Conservation (phyloP, 2,329 filamentous ascomycete species). For the Calonectria pseudoturangicola region DNA sequence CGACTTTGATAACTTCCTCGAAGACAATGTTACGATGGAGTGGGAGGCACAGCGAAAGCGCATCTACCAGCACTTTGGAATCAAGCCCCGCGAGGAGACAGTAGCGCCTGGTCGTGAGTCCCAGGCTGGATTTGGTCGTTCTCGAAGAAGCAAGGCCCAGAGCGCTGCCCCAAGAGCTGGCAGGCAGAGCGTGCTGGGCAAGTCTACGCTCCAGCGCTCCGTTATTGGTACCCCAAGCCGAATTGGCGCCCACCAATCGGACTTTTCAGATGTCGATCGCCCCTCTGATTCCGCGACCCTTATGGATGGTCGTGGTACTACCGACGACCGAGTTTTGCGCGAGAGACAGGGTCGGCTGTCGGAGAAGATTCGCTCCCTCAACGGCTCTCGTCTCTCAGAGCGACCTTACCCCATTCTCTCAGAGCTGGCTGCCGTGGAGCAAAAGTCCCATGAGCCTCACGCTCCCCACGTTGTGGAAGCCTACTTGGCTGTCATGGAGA, state of each 20-base stretch:
- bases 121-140: constrained; percentile 76
- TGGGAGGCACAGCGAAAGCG: constrained; percentile 95
- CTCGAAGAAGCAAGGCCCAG: constrained; percentile 70
- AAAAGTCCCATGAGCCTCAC: constrained; percentile 80
- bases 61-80: constrained; percentile 97
- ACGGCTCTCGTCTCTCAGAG: constrained; percentile 80
- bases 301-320: constrained; percentile 66
- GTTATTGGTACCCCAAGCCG: constrained; percentile 88
- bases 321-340: constrained; percentile 84
- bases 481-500: constrained; percentile 86
- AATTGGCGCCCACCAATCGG: constrained; percentile 77
- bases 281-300: constrained; percentile 69
- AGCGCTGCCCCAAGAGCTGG: constrained; percentile 73
- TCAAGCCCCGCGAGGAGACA: constrained; percentile 76
- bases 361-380: constrained; percentile 86
- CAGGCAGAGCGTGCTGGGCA: constrained; percentile 69
- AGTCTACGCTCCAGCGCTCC: constrained; percentile 84
- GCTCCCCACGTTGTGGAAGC: constrained; percentile 86
- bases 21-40: constrained; percentile 95
- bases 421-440: constrained; percentile 85
- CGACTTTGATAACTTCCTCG: constrained; percentile 95
- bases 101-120: constrained; percentile 66
- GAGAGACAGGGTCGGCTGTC: constrained; percentile 91
- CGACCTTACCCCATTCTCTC: constrained; percentile 83
- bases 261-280: constrained; percentile 82